Conservation (phyloP, 108 stramenopile species). For the Craspedostauros australis region DNA sequence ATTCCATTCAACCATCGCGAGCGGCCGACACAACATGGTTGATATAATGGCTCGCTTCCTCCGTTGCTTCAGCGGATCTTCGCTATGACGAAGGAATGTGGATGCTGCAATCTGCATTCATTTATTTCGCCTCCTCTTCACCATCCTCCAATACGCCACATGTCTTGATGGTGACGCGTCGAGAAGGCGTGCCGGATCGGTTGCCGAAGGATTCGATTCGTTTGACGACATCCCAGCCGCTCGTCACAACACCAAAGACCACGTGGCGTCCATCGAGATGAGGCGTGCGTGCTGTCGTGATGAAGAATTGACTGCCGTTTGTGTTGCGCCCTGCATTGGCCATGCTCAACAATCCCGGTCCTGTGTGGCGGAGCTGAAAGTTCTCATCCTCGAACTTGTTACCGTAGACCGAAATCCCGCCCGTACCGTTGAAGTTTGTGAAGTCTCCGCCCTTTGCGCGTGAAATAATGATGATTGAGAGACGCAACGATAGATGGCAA, state of each 20-base stretch:
- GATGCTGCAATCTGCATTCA: too few relatives aligned
- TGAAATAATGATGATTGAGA: neutral
- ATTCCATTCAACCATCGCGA: too few relatives aligned
- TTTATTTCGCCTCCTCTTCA: constrained; percentile 5
- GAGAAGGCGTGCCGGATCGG: constrained; percentile 45
- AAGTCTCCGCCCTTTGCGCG: constrained; percentile 86
- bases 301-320: constrained; percentile 86
- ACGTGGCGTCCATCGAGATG: constrained; percentile 90
- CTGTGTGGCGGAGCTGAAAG: constrained; percentile 87
- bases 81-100: too few relatives aligned
- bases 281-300: constrained; percentile 85
- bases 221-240: constrained; percentile 78
- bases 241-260: constrained; percentile 69
- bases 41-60: too few relatives aligned
- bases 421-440: constrained; percentile 90
- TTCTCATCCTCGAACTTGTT: constrained; percentile 92
- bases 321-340: constrained; percentile 93
- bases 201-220: constrained; percentile 61
- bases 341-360: constrained; percentile 86
- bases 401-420: constrained; percentile 68
- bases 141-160: constrained; percentile 54
- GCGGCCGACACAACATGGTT: too few relatives aligned
- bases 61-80: too few relatives aligned
- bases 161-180: constrained; percentile 42
- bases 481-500: neutral